phyloP scores from a whole-genome alignment of 1,284 basidiomycete species.

The Coniferiporia weirii region DNA sequence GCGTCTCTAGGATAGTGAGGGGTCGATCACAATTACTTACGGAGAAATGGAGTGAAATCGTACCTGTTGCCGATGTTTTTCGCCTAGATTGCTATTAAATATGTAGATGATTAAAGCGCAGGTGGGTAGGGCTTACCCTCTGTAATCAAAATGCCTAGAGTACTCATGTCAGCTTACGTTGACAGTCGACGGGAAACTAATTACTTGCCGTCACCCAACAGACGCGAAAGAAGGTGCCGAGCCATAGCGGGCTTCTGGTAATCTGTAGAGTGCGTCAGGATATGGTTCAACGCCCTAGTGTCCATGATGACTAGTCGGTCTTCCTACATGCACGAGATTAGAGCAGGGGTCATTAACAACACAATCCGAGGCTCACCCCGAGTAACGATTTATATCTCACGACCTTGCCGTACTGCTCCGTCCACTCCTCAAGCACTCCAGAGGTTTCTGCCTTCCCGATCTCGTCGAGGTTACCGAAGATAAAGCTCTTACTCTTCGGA shows the following conservation, averaged over 20 bases:
- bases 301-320: conserved; percentile 42
- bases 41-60: not conserved
- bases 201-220: conserved; percentile 41
- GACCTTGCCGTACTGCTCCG: conserved; percentile 21
- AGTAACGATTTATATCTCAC: conserved; percentile 19
- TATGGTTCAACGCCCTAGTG: conserved; percentile 43
- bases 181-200: not conserved
- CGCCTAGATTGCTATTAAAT: not conserved
- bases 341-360: not conserved
- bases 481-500: conserved; percentile 15
- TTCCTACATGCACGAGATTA: conserved; percentile 26
- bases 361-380: conserved; percentile 19
- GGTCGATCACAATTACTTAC: not conserved
- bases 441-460: conserved; percentile 10
- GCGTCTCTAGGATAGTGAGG: conserved; percentile 5
- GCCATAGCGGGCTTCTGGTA: conserved; percentile 43
- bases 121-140: conserved; percentile 7
- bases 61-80: conserved; percentile 17
- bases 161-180: not conserved
- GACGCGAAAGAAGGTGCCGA: conserved; percentile 32
- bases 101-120: not conserved
- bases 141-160: conserved; percentile 12
- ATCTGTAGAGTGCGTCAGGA: conserved; percentile 40
- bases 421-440: conserved; percentile 20
- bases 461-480: conserved; percentile 18